These are phyloP conservation scores for Lasiosphaeris hirsuta DNA, from an alignment of 495 filamentous ascomycete species.

Conservation along the genomic window DNA sequence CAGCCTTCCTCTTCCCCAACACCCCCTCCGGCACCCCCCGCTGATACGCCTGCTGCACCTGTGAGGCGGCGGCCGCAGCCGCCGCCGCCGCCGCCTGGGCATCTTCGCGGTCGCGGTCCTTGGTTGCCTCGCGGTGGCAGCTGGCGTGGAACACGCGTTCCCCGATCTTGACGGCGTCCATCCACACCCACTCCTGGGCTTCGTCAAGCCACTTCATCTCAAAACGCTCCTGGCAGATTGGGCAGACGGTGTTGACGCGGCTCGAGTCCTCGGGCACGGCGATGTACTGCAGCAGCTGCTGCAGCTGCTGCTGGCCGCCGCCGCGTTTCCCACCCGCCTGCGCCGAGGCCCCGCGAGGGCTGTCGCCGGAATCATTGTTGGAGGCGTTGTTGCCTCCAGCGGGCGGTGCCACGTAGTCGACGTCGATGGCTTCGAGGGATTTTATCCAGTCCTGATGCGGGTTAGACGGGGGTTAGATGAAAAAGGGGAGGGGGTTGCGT, in stretches of 20 bases:
- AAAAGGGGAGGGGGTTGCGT: conserved; percentile 33
- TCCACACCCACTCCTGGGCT: conserved; percentile 95
- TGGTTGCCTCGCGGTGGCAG: conserved; percentile 80
- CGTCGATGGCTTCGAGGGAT: conserved; percentile 70
- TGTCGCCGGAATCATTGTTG: neutral
- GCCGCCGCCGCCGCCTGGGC: conserved; percentile 27
- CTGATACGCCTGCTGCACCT: conserved; percentile 15
- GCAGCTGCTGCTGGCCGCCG: conserved; percentile 4
- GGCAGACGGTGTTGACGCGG: conserved; percentile 69
- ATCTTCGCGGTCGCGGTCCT: conserved; percentile 38
- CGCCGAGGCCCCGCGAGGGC: too few relatives aligned
- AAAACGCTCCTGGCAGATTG: conserved; percentile 94
- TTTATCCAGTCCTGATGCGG: conserved; percentile 75
- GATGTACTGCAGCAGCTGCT: conserved; percentile 69
- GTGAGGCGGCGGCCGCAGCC: conserved; percentile 20
- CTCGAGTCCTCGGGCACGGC: conserved; percentile 68
- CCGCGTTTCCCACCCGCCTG: too few relatives aligned
- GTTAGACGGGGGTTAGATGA: neutral
- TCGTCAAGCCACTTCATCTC: conserved; percentile 86
- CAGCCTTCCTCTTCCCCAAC: conserved; percentile 74
- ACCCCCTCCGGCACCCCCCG: conserved; percentile 60
- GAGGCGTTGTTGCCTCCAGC: too few relatives aligned
- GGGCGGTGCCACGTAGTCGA: conserved; percentile 42
- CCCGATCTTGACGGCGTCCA: conserved; percentile 78
- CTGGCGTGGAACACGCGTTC: conserved; percentile 82